phyloP scores from a whole-genome alignment of 495 filamentous ascomycete species.

The Astrocystis sublimbata region DNA sequence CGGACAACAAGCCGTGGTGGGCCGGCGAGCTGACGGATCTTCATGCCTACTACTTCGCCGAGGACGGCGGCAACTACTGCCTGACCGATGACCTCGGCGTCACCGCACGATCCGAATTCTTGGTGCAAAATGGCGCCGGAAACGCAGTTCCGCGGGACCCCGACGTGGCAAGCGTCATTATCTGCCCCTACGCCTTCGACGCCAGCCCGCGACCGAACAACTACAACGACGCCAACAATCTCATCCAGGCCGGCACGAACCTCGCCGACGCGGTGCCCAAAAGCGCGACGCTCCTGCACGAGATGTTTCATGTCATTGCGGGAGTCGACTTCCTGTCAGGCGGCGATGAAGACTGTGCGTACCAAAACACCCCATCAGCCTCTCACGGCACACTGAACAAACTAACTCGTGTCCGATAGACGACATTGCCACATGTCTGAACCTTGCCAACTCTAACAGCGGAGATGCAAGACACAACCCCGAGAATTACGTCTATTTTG shows the following conservation, averaged over 20 bases:
- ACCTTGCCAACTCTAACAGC: no score
- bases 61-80: background rate
- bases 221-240: background rate
- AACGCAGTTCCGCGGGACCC: background rate
- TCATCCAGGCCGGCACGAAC: background rate
- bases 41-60: conserved; percentile 3
- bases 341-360: background rate
- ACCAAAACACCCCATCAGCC: no score
- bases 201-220: background rate
- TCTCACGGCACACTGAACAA: no score
- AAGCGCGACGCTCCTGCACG: background rate
- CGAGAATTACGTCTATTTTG: conserved; percentile 19
- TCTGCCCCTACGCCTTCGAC: background rate
- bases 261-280: background rate
- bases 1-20: background rate
- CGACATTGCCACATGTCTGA: no score
- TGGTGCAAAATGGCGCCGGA: background rate
- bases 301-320: background rate
- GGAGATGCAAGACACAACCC: conserved; percentile 13
- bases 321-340: background rate
- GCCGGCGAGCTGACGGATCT: background rate
- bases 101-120: background rate
- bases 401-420: no score
- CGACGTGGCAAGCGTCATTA: background rate
- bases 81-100: background rate